These are phyloP conservation scores for Meyerozyma carpophila DNA, from an alignment of 1,139 yeast genomes.

Conservation along the genomic window DNA sequence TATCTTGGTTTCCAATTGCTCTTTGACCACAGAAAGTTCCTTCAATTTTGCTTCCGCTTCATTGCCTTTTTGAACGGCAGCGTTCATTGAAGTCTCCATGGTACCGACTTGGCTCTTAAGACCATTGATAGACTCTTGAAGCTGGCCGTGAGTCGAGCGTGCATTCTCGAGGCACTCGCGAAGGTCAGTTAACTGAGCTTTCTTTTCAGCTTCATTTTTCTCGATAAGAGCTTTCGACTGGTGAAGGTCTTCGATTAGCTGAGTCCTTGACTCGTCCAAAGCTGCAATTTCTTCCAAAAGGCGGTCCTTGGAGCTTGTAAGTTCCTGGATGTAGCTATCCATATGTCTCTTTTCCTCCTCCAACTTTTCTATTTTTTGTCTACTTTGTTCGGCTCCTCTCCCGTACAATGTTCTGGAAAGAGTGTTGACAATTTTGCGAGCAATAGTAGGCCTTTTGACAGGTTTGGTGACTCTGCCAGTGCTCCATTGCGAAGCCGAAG, in stretches of 20 bases:
- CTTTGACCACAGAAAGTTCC: neutral
- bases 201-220: neutral
- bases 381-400: neutral
- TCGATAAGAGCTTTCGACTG: neutral
- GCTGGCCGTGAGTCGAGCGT: neutral
- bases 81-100: neutral
- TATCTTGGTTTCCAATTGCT: neutral
- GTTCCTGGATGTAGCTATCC: neutral
- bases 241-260: neutral
- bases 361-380: neutral
- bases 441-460: neutral
- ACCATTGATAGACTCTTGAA: neutral
- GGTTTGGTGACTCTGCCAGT: neutral
- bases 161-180: neutral
- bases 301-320: neutral
- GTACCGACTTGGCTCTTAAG: neutral
- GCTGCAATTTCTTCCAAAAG: neutral
- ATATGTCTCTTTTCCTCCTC: neutral
- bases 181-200: neutral
- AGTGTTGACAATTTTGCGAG: neutral
- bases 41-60: neutral
- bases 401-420: neutral
- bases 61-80: neutral
- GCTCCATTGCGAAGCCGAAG: neutral
- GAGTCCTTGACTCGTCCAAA: neutral